These are phyloP conservation scores for Suillus fuscotomentosus DNA, from an alignment of 768 basidiomycete genomes.

Conservation along the genomic window DNA sequence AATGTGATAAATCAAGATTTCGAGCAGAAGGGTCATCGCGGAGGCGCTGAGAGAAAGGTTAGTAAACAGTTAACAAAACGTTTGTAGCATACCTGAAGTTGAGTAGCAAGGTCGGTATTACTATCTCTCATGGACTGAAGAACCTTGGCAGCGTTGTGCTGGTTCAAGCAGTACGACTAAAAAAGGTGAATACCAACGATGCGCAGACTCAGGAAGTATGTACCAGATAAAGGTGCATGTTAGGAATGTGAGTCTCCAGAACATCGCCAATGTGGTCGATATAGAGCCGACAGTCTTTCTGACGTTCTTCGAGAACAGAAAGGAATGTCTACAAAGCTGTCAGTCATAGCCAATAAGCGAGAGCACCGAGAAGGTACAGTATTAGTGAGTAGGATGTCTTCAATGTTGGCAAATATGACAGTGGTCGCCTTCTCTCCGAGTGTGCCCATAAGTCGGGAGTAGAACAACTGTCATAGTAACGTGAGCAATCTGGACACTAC, in stretches of 20 bases:
- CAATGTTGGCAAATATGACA: constrained; percentile 89
- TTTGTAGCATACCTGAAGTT: constrained; percentile 54
- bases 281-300: constrained; percentile 90
- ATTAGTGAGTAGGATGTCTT: constrained; percentile 87
- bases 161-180: constrained; percentile 90
- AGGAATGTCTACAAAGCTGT: constrained; percentile 59
- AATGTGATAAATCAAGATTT: constrained; percentile 87
- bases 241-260: constrained; percentile 67
- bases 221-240: constrained; percentile 82
- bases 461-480: constrained; percentile 63
- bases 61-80: background rate
- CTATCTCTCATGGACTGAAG: constrained; percentile 70
- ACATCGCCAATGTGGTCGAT: constrained; percentile 88
- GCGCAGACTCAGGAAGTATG: constrained; percentile 16
- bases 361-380: constrained; percentile 47
- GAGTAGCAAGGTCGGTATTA: constrained; percentile 60
- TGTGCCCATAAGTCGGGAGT: constrained; percentile 69
- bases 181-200: background rate
- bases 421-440: constrained; percentile 75
- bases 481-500: constrained; percentile 5
- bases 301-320: constrained; percentile 87
- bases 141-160: constrained; percentile 71
- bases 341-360: background rate
- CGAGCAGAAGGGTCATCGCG: constrained; percentile 77
- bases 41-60: constrained; percentile 46